These are phyloP conservation scores for Paramecium biaurelia DNA, from an alignment of 73 alveolate genomes.

Conservation along the genomic window DNA sequence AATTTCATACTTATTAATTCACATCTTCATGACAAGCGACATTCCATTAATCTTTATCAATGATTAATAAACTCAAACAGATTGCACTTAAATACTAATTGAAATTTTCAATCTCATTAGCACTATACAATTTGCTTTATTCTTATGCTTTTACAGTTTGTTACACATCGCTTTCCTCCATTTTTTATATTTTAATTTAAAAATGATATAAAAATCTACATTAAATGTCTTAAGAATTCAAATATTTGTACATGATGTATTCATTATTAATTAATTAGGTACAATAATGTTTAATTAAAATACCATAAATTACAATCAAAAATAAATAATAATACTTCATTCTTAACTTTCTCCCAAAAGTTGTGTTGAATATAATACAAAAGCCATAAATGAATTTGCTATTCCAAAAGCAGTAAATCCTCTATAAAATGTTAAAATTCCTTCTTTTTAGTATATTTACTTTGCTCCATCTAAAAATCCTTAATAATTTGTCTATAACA, in stretches of 20 bases:
- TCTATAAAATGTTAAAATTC: not conserved
- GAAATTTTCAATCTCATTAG: constrained; percentile 26
- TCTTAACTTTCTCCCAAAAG: constrained; percentile 17
- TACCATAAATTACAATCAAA: not conserved
- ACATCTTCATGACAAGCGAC: constrained; percentile 26
- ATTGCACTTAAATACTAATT: constrained; percentile 27
- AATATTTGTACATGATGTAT: not conserved
- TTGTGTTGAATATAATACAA: constrained; percentile 3
- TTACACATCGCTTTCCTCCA: not conserved
- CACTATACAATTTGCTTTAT: not conserved
- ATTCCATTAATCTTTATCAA: constrained; percentile 33
- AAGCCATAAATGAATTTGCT: not conserved
- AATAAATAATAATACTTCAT: not conserved
- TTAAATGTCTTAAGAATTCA: not conserved
- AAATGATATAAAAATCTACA: not conserved
- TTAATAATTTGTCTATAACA: not conserved
- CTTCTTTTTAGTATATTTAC: not conserved
- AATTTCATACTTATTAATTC: constrained; percentile 12
- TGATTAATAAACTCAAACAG: not conserved
- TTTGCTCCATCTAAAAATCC: not conserved
- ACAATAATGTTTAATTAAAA: not conserved
- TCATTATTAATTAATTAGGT: not conserved
- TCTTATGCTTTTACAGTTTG: not conserved
- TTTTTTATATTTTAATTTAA: not conserved
- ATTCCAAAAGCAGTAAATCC: not conserved